Evolutionary conservation across 2,329 filamentous ascomycete species (phyloP).

Genomic region (Pyrenochaeta sp.): DNA sequence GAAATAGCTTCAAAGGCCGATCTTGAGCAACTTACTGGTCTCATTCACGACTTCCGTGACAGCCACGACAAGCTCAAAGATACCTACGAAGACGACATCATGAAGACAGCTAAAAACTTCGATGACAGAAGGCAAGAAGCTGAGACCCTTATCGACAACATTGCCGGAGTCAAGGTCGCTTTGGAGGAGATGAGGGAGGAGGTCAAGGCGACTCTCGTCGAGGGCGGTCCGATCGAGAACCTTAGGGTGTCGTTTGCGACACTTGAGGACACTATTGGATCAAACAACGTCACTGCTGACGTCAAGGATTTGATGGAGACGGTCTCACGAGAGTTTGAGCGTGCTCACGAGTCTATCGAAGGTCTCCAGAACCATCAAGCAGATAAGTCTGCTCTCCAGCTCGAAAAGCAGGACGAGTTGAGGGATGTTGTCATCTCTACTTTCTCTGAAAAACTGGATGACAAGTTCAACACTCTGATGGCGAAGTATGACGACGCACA

Average conservation of each 20-base stretch:
- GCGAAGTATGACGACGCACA: slow-evolving; percentile 90
- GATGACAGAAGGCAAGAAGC: slow-evolving; percentile 87
- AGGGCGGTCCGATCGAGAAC: slow-evolving; percentile 70
- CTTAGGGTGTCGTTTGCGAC: slow-evolving; percentile 69
- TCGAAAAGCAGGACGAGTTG: slow-evolving; percentile 68
- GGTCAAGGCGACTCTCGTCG: slow-evolving; percentile 77
- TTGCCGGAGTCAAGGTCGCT: slow-evolving; percentile 78
- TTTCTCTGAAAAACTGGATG: slow-evolving; percentile 68
- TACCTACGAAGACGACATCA: slow-evolving; percentile 75
- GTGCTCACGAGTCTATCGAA: slow-evolving; percentile 79
- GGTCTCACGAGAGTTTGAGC: slow-evolving; percentile 87
- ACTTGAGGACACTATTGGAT: slow-evolving; percentile 71
- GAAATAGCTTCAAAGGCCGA: slow-evolving; percentile 79
- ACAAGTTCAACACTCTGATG: slow-evolving; percentile 82
- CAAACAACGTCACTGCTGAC: slow-evolving; percentile 55
- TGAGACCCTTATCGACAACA: slow-evolving; percentile 76
- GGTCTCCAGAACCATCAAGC: slow-evolving; percentile 81
- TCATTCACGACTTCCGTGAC: slow-evolving; percentile 60
- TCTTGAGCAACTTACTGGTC: slow-evolving; percentile 66
- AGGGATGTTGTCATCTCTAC: slow-evolving; percentile 63
- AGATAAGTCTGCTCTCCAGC: slow-evolving; percentile 61
- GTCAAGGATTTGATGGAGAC: slow-evolving; percentile 70
- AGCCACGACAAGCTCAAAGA: slow-evolving; percentile 74
- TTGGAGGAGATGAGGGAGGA: slow-evolving; percentile 81
- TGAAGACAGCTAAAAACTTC: slow-evolving; percentile 77